Base-by-base conservation (phyloP, 192 early-diverging fungal genomes). In the Tieghemiomyces parasiticus region DNA sequence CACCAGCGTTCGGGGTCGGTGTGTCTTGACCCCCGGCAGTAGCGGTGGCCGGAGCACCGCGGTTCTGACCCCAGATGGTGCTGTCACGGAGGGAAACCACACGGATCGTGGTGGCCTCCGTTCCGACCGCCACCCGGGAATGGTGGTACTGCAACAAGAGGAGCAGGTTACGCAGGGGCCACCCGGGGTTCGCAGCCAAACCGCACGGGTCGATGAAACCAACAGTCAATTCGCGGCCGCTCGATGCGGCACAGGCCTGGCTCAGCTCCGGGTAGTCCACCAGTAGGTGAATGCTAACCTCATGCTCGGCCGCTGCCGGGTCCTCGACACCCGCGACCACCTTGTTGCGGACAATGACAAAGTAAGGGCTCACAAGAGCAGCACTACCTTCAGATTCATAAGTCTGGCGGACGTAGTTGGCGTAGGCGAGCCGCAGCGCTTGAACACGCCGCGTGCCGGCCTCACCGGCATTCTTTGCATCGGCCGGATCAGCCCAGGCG, bases 111-210 rank as follows among this genome's bases (percentile, higher is more conserved):
- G n/a, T n/a, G n/a, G n/a, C n/a, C n/a, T n/a, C n/a, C n/a, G n/a
- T n/a, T n/a, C n/a, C n/a, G n/a, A n/a, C n/a, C n/a, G n/a, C n/a
- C n/a, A n/a, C n/a, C n/a, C n/a, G n/a, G n/a, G 69, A 61, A 10
- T 68, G 71, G 25, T 25, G 28, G 34, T 61, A 51, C 3, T 72
- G 65, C 54, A 77, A 25, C 71, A 71, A 77, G 0, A 85, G 67
- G n/a, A 96, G 73, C 42, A 91, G 68, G 63, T 96, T 95, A 49
- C 95, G 84, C 56, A 95, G 65, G 4, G 93, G 91, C 95, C 95
- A 98, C 13, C 93, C 93, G 22, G 91, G 91, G 30, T 85, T 70
- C 0, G 61, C 62, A 29, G 77, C 60, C n/a, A 87, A 74, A 28
- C 78, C 79, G 48, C 89, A 90, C 20, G 95, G 92, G 66, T 96